phyloP scores from a whole-genome alignment of 345 rosid species.

The Moricandia arvensis region DNA sequence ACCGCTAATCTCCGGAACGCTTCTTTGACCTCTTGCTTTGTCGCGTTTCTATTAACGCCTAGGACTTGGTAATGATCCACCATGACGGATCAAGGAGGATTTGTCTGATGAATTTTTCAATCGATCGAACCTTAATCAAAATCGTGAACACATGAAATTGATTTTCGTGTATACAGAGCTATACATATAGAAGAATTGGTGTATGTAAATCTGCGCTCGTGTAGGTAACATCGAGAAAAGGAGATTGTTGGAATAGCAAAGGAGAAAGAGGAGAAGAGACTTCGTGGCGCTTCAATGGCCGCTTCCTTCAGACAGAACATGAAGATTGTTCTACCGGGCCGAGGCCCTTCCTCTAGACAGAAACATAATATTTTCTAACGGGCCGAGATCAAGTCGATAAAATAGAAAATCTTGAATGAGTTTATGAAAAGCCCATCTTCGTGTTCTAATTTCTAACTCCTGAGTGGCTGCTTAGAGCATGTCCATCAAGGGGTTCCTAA shows the following conservation, averaged over 20 bases:
- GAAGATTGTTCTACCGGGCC: too few relatives aligned
- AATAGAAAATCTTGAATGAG: too few relatives aligned
- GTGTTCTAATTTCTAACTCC: too few relatives aligned
- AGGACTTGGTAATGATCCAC: constrained; percentile 79
- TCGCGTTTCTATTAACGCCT: constrained; percentile 61
- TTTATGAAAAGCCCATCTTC: too few relatives aligned
- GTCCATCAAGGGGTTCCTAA: too few relatives aligned
- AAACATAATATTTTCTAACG: neutral
- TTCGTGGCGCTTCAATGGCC: constrained; percentile 41
- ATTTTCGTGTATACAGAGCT: too few relatives aligned
- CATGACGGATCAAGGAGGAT: neutral
- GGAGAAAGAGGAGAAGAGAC: constrained; percentile 7
- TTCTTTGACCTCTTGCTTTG: constrained; percentile 72
- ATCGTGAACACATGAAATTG: neutral
- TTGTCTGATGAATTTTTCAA: neutral
- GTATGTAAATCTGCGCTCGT: neutral
- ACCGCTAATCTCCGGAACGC: constrained; percentile 75
- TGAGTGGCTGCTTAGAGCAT: too few relatives aligned
- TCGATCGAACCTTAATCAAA: constrained; percentile 24
- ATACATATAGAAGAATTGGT: too few relatives aligned
- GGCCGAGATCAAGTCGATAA: neutral
- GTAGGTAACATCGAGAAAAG: neutral
- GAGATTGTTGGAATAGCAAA: neutral
- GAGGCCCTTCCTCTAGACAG: too few relatives aligned
- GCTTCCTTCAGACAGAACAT: constrained; percentile 19